These are phyloP conservation scores for Lactarius pseudohatsudake DNA, from an alignment of 768 basidiomycete genomes.

Conservation along the genomic window DNA sequence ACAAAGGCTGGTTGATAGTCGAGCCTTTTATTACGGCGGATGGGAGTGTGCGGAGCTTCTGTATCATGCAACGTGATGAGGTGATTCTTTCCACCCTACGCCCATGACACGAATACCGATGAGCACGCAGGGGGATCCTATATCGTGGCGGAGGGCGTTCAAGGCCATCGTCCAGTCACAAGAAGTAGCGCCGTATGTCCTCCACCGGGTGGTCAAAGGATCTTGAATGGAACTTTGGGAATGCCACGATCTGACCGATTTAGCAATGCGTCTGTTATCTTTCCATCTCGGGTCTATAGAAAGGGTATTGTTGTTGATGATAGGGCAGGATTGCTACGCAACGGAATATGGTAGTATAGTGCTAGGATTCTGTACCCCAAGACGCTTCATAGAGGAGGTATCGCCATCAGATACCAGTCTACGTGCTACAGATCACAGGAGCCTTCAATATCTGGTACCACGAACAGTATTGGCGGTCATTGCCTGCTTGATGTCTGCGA, in stretches of 20 bases:
- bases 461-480: conserved; percentile 30
- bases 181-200: conserved; percentile 58
- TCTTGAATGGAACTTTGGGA: background rate
- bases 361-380: background rate
- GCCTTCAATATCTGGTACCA: conserved; percentile 24
- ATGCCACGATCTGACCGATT: background rate
- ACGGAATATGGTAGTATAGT: background rate
- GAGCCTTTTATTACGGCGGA: conserved; percentile 57
- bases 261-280: background rate
- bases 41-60: conserved; percentile 54
- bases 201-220: conserved; percentile 28
- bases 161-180: conserved; percentile 55
- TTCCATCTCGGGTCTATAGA: background rate
- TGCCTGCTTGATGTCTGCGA: conserved; percentile 41
- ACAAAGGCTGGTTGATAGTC: conserved; percentile 74
- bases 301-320: background rate
- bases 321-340: background rate
- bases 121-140: conserved; percentile 62
- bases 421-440: conserved; percentile 11
- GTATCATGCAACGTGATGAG: conserved; percentile 67
- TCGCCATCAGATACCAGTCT: background rate
- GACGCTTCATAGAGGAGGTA: background rate
- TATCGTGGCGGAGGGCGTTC: conserved; percentile 79
- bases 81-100: conserved; percentile 41
- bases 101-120: background rate